Base-by-base conservation (phyloP, 805 yeast genomes). In the Wickerhamiella kazuoi region DNA sequence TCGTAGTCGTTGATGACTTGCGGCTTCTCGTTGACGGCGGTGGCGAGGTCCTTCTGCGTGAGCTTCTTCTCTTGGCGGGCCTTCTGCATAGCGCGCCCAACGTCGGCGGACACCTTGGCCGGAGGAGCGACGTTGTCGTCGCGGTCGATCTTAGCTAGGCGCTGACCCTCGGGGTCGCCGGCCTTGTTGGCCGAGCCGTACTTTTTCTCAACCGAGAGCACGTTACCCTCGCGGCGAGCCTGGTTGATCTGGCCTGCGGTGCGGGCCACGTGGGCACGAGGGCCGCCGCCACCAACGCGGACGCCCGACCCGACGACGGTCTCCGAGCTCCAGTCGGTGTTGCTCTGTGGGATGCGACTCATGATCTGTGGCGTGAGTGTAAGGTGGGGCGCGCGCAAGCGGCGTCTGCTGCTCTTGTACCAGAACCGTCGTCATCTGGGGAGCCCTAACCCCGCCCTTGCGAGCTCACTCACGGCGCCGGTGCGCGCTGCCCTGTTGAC, bases 11-110 rank as follows among this genome's bases (percentile, higher is more conserved):
- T 86, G 55, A 90, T 76, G 44, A 90, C 79, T 50, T 77, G 83
- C 45, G 96, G 95, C 68, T 90, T 90, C 65, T 90, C 98, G 59
- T 86, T 87, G 55, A 87, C 72, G 60, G 79, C 80, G 41, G 94
- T 83, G 52, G 98, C 98, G 53, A 90, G 71, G 52, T 90, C 98
- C 70, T 90, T 90, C 63, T 90, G 98, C 8, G 96, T 78, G 57
- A 86, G 58, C 54, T 74, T 72, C 69, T 84, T 83, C 43, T 81
- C 95, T 53, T 74, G 76, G 66, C 98, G 76, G 29, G 79, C 94
- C 57, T 75, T 68, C 38, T 75, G 70, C 50, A 90, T 84, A 40
- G 87, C 79, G 57, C 78, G 80, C 48, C 97, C 98, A 23, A 90
- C 97, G 42, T 65, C 63, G 13, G 71, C 65, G 41, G 83, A 94